A percentile compares a stretch with the other conserved stretches of the same genome.
Evolutionary conservation across 2,329 filamentous ascomycete genomes (phyloP).

Genomic region (Albifimbria verrucaria): DNA sequence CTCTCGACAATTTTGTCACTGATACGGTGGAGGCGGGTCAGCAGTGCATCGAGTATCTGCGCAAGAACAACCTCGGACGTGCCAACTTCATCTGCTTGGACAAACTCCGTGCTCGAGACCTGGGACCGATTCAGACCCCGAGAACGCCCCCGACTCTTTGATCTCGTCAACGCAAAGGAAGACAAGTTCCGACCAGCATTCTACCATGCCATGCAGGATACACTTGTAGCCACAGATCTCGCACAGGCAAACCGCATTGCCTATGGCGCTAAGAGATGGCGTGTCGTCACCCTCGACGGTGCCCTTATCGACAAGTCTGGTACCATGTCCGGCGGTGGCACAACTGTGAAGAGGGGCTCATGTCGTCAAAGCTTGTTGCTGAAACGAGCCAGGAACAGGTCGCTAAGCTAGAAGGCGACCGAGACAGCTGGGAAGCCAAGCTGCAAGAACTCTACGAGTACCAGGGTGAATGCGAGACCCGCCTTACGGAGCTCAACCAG

Average conservation of each 20-base stretch:
- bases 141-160: slow-evolving; percentile 90
- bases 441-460: slow-evolving; percentile 84
- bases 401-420: slow-evolving; percentile 77
- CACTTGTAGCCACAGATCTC: slow-evolving; percentile 85
- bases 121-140: slow-evolving; percentile 79
- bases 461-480: slow-evolving; percentile 73
- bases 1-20: slow-evolving; percentile 93
- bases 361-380: slow-evolving; percentile 93
- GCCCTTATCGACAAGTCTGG: slow-evolving; percentile 97
- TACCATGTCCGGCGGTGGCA: slow-evolving; percentile 97
- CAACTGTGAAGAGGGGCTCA: slow-evolving; percentile 83
- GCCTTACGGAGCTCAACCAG: slow-evolving; percentile 68
- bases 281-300: slow-evolving; percentile 91
- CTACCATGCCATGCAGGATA: slow-evolving; percentile 93
- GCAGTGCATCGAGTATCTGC: slow-evolving; percentile 95
- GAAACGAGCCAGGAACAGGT: slow-evolving; percentile 89
- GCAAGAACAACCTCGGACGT: slow-evolving; percentile 94
- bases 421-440: slow-evolving; percentile 77
- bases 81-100: slow-evolving; percentile 97
- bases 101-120: slow-evolving; percentile 73
- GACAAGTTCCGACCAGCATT: slow-evolving; percentile 86
- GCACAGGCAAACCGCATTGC: slow-evolving; percentile 97
- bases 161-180: slow-evolving; percentile 85
- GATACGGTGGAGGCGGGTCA: slow-evolving; percentile 95
- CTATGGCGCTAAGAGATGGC: slow-evolving; percentile 90